Conservation (phyloP, 2,329 filamentous ascomycete species). For the Didymella arachidicola region DNA sequence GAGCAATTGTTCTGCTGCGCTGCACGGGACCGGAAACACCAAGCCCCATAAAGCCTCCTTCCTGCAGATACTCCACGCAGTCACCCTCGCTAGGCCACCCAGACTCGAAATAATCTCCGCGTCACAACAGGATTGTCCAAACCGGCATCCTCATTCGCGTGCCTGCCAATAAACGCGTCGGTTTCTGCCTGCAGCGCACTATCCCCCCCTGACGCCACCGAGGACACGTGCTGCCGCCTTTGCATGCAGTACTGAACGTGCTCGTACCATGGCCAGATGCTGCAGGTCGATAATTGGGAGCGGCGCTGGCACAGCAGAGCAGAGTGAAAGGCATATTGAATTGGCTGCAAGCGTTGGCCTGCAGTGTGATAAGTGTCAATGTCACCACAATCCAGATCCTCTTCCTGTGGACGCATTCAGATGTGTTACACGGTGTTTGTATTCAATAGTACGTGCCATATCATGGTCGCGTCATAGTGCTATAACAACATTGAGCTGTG, state of each 20-base stretch:
- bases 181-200: background rate
- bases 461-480: background rate
- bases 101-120: slow-evolving; percentile 32
- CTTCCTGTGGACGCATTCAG: background rate
- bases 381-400: background rate
- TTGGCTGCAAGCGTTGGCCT: background rate
- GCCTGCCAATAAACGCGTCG: slow-evolving; percentile 24
- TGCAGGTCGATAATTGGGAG: background rate
- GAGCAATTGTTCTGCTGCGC: slow-evolving; percentile 5
- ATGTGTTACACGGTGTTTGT: background rate
- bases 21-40: slow-evolving; percentile 2
- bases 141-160: slow-evolving; percentile 14
- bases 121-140: slow-evolving; percentile 27
- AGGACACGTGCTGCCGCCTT: slow-evolving; percentile 5
- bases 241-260: background rate
- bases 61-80: slow-evolving; percentile 6
- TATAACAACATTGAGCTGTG: background rate
- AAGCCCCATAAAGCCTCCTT: background rate
- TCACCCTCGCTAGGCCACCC: slow-evolving; percentile 8
- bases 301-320: background rate
- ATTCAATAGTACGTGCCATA: background rate
- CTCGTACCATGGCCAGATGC: slow-evolving; percentile 2
- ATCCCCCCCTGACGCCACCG: slow-evolving; percentile 4
- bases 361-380: background rate
- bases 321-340: background rate